phyloP scores from a whole-genome alignment of 805 yeast genomes.

The Yamadazyma paraphyllophila region DNA sequence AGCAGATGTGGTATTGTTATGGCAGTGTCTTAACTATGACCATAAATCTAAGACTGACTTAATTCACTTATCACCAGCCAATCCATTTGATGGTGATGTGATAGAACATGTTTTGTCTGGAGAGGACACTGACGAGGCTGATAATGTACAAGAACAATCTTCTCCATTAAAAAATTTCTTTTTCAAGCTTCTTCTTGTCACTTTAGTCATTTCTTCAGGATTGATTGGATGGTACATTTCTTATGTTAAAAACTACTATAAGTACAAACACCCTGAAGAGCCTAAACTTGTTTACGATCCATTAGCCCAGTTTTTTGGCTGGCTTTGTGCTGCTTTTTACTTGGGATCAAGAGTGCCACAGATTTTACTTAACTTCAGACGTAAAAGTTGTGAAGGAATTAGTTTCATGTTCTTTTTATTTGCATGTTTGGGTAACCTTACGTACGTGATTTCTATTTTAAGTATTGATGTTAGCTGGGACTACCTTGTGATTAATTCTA shows the following conservation, averaged over 20 bases:
- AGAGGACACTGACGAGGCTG: slow-evolving; percentile 26
- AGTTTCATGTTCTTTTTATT: slow-evolving; percentile 90
- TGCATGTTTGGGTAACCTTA: slow-evolving; percentile 91
- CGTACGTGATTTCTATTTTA: slow-evolving; percentile 84
- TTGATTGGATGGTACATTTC: slow-evolving; percentile 84
- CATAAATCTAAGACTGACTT: slow-evolving; percentile 60
- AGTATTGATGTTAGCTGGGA: slow-evolving; percentile 67
- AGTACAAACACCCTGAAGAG: slow-evolving; percentile 26
- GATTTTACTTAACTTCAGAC: slow-evolving; percentile 74
- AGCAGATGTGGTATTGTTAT: slow-evolving; percentile 80
- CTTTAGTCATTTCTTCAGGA: slow-evolving; percentile 72
- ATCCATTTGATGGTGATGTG: slow-evolving; percentile 72
- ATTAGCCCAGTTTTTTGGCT: slow-evolving; percentile 85
- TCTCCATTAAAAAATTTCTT: slow-evolving; percentile 11
- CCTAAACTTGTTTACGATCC: slow-evolving; percentile 62
- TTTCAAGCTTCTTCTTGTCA: slow-evolving; percentile 51
- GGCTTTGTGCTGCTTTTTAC: slow-evolving; percentile 70
- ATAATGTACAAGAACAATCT: slow-evolving; percentile 18
- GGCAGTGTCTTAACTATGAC: slow-evolving; percentile 83
- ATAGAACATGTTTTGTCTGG: slow-evolving; percentile 57
- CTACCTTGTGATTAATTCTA: slow-evolving; percentile 76
- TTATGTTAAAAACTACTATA: slow-evolving; percentile 45
- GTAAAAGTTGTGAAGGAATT: slow-evolving; percentile 94
- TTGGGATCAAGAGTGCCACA: slow-evolving; percentile 93
- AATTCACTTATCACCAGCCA: slow-evolving; percentile 84